Conservation (phyloP, 2,329 filamentous ascomycete species). For the Helotiales sp. region DNA sequence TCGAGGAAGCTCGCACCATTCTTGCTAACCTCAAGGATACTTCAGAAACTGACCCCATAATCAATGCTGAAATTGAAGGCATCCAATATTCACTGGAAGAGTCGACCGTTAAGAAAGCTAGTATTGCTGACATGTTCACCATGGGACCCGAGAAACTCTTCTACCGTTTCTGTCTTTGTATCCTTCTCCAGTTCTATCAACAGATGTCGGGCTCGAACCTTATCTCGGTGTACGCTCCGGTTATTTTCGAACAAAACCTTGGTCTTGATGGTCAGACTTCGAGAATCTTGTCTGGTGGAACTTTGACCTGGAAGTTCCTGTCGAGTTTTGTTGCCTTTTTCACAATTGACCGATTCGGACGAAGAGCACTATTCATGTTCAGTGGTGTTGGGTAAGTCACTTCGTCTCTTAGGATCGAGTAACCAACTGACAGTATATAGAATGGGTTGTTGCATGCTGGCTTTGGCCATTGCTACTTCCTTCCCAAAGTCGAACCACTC, state of each 20-base stretch:
- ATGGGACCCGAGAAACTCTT: conserved; percentile 56
- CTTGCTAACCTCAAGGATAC: conserved; percentile 26
- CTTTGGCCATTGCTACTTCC: conserved; percentile 57
- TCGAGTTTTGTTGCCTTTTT: conserved; percentile 53
- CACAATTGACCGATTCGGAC: conserved; percentile 70
- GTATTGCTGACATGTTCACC: conserved; percentile 51
- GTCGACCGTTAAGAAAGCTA: conserved; percentile 45
- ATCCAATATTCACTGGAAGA: conserved; percentile 57
- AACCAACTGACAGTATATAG: not conserved
- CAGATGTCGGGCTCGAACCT: conserved; percentile 51
- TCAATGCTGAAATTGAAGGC: conserved; percentile 49
- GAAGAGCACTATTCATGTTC: conserved; percentile 59
- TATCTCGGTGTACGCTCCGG: conserved; percentile 51
- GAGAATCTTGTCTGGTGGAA: conserved; percentile 52
- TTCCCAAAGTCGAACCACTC: conserved; percentile 51
- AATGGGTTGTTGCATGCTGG: conserved; percentile 60
- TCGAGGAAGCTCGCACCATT: conserved; percentile 45
- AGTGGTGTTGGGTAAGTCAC: conserved; percentile 51
- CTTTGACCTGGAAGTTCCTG: conserved; percentile 61
- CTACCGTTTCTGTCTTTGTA: conserved; percentile 56
- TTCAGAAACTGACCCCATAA: conserved; percentile 8
- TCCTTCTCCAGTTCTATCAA: conserved; percentile 56
- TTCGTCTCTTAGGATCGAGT: too few species aligned
- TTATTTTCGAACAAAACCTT: conserved; percentile 54
- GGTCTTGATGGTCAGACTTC: conserved; percentile 53